Evolutionary conservation across 2,329 filamentous ascomycete genomes (phyloP).

Genomic region (Penicillium sp.): DNA sequence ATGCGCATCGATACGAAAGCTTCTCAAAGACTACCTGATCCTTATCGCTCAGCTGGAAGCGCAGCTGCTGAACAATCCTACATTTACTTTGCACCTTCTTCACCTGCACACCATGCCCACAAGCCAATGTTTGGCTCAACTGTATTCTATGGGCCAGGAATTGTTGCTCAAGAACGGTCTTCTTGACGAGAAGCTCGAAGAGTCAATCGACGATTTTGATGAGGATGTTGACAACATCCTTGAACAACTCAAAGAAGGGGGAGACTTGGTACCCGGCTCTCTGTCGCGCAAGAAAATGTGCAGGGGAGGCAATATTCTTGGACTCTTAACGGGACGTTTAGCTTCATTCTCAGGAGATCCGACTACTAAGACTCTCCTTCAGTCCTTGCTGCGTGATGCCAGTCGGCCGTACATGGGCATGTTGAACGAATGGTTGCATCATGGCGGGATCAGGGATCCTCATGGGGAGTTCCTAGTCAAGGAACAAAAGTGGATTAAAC

Average conservation of each 20-base stretch:
- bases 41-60: conserved; percentile 91
- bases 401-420: conserved; percentile 95
- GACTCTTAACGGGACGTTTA: conserved; percentile 76
- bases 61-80: conserved; percentile 81
- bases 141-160: conserved; percentile 84
- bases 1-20: conserved; percentile 87
- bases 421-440: conserved; percentile 98
- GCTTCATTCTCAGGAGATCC: conserved; percentile 93
- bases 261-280: conserved; percentile 71
- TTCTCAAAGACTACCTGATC: conserved; percentile 89
- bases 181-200: conserved; percentile 67
- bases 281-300: conserved; percentile 86
- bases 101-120: conserved; percentile 89
- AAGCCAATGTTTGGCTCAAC: conserved; percentile 82
- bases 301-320: conserved; percentile 94
- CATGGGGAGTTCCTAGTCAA: conserved; percentile 93
- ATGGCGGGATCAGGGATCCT: conserved; percentile 89
- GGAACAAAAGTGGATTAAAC: conserved; percentile 89
- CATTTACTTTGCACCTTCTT: conserved; percentile 88
- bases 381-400: conserved; percentile 76
- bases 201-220: conserved; percentile 69
- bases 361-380: conserved; percentile 75
- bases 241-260: conserved; percentile 81
- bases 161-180: conserved; percentile 83
- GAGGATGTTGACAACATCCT: conserved; percentile 84